Evolutionary conservation across 1,284 basidiomycete genomes (phyloP), one percentile per base, ranked within the genome.

Genomic region (Cutaneotrichosporon sp.): DNA sequence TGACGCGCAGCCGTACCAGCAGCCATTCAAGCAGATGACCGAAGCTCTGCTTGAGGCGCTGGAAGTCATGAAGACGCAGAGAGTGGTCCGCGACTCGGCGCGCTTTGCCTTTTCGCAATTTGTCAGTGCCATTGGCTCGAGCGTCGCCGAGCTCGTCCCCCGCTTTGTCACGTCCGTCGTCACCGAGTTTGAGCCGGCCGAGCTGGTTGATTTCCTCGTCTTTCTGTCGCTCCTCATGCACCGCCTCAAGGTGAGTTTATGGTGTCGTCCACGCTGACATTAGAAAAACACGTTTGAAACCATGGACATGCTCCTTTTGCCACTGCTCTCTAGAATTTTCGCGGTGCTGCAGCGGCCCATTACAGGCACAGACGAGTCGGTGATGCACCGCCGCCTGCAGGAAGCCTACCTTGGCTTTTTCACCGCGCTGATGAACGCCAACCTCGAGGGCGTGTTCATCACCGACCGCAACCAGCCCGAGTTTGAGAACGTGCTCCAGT

Each of bases 91-190:
- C 46, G 93, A 98, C 71, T 92, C 96, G 45, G 90, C 89, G n/a
- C 83, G 92, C 18, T 89, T 89, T 63, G 88, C 96, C 0, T 98
- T 98, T 73, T 87, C 92, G 15, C 86, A 93, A 43, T 90, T 98
- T 60, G 82, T 97, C 52, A 87, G 86, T 14, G 90, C 89, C 1
- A 88, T 90, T 30, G 90, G 92, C 18, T 84, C 87, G 5, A 85
- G 84, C 68, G 78, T 65, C 43, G 77, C 72, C 5, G 68, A 75
- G 49, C 63, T 75, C 18, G 72, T 72, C 1, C 70, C 72, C 1
- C 64, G 67, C 44, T 75, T 99, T 48, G 97, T 97, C 82, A 80
- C 84, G 41, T 87, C 88, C 66, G 82, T 98, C 23, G 81, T 99
- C 45, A 82, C 85, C 7, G 88, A 97, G 65, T 92, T 96, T 61